Conservation (phyloP, 148 eudicot genomes). For the Fallopia convolvulus region DNA sequence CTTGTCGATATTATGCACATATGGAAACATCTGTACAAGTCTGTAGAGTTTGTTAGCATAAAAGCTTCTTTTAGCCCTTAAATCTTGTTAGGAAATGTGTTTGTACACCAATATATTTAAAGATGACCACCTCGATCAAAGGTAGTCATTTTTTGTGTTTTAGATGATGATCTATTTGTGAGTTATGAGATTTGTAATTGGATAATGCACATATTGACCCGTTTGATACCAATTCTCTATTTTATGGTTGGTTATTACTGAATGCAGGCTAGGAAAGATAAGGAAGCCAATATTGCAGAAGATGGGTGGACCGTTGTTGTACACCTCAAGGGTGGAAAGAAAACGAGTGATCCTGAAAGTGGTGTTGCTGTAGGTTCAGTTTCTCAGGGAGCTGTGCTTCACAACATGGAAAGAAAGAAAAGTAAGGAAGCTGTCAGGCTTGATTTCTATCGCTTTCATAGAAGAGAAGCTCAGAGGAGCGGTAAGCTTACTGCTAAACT, state of each 20-base stretch:
- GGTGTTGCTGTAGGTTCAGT: conserved; percentile 86
- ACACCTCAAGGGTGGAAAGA: conserved; percentile 84
- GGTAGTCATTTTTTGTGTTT: too few relatives aligned
- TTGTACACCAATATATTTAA: too few relatives aligned
- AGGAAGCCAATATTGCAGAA: conserved; percentile 59
- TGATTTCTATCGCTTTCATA: conserved; percentile 89
- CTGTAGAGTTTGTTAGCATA: background rate
- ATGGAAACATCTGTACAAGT: background rate
- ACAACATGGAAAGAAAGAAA: conserved; percentile 70
- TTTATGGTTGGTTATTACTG: conserved; percentile 5
- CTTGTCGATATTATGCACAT: background rate
- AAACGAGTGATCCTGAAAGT: conserved; percentile 81
- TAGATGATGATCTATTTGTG: too few relatives aligned
- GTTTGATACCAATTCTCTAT: background rate
- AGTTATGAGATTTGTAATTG: too few relatives aligned
- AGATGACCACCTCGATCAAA: background rate
- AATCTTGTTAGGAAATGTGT: background rate
- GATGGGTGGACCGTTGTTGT: conserved; percentile 95
- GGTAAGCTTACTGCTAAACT: conserved; percentile 35
- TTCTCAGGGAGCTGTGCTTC: conserved; percentile 69
- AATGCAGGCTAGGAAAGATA: conserved; percentile 60
- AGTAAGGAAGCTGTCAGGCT: conserved; percentile 47
- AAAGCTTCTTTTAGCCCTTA: background rate
- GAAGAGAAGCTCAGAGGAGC: conserved; percentile 72
- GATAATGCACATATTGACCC: too few relatives aligned